Evolutionary conservation across 495 filamentous ascomycete species (phyloP).

Genomic region (Penicillium soppii): DNA sequence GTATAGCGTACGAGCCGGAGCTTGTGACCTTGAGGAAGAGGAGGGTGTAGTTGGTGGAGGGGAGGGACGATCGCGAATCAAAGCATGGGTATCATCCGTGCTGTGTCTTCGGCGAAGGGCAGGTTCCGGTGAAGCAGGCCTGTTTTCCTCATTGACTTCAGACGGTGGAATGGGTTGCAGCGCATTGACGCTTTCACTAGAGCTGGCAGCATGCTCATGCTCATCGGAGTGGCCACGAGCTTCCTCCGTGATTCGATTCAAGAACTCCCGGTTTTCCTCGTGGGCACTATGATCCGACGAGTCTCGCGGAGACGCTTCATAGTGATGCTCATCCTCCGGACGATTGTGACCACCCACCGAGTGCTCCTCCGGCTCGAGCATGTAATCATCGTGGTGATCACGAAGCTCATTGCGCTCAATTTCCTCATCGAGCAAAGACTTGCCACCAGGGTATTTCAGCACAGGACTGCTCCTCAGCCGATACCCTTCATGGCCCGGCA

Average conservation of each 20-base stretch:
- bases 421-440: constrained; percentile 89
- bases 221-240: constrained; percentile 20
- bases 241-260: constrained; percentile 21
- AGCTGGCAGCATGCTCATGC: constrained; percentile 14
- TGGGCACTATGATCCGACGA: constrained; percentile 11
- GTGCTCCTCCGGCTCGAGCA: constrained; percentile 55
- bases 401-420: constrained; percentile 90
- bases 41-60: constrained; percentile 13
- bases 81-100: constrained; percentile 22
- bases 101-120: constrained; percentile 27
- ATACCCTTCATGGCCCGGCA: constrained; percentile 83
- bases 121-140: constrained; percentile 9
- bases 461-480: constrained; percentile 85
- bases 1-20: constrained; percentile 54
- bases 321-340: constrained; percentile 36
- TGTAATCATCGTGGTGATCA: constrained; percentile 88
- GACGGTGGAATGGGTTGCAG: background rate
- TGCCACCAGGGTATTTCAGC: constrained; percentile 88
- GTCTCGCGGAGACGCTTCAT: constrained; percentile 15
- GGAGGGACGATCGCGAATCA: constrained; percentile 17
- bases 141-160: background rate
- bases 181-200: background rate
- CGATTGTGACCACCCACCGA: constrained; percentile 31
- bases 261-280: constrained; percentile 15
- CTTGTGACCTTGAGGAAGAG: constrained; percentile 18